phyloP scores from a whole-genome alignment of 495 filamentous ascomycete species.

The Talaromyces nanjingensis region DNA sequence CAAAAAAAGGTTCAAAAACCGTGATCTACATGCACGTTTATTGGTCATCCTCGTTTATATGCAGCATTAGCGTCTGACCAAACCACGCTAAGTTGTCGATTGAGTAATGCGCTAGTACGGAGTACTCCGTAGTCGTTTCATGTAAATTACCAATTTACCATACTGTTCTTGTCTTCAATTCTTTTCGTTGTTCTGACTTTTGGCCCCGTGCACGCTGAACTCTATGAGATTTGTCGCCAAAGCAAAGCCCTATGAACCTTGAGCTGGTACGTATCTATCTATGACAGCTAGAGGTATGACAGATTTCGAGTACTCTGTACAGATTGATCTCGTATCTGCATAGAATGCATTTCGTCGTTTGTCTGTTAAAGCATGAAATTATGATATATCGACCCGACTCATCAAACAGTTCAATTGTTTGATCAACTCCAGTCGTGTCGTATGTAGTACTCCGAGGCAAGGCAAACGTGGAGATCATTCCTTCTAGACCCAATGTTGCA shows the following conservation, averaged over 20 bases:
- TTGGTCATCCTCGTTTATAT: not conserved
- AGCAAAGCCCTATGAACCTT: not conserved
- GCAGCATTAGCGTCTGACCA: not conserved
- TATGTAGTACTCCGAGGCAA: not conserved
- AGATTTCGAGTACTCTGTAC: not conserved
- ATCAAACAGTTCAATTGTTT: not conserved
- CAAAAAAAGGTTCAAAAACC: not conserved
- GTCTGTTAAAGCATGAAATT: not conserved
- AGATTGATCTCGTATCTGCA: not conserved
- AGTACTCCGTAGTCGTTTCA: not conserved
- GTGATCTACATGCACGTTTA: not conserved
- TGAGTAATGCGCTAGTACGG: not conserved
- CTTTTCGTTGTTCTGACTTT: too few relatives aligned
- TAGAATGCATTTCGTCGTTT: not conserved
- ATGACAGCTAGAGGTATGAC: not conserved
- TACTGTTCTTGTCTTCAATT: too few relatives aligned
- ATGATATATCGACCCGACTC: not conserved
- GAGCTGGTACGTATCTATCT: not conserved
- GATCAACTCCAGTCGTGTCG: not conserved
- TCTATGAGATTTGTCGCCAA: not conserved
- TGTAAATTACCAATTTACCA: not conserved
- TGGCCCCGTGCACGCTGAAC: not conserved
- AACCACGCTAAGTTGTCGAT: not conserved
- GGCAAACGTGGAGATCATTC: not conserved
- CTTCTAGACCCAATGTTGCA: not conserved